phyloP scores from a whole-genome alignment of 495 filamentous ascomycete genomes.

The Penicillium alfredii region DNA sequence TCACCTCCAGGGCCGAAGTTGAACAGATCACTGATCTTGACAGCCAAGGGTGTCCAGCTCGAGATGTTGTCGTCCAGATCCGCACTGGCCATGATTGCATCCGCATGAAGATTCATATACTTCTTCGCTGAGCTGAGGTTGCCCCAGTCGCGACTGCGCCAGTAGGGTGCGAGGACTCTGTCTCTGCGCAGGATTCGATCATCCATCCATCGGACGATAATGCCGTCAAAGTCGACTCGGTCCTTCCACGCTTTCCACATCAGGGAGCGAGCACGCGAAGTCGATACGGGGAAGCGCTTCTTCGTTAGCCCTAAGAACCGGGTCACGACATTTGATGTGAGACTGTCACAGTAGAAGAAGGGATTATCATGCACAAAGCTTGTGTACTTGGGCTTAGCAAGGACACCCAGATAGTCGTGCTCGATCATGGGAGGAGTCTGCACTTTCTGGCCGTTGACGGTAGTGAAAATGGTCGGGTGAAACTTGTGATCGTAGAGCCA shows the following conservation, averaged over 20 bases:
- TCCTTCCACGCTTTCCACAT: slow-evolving; percentile 63
- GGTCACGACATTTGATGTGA: slow-evolving; percentile 41
- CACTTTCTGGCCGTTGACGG: slow-evolving; percentile 48
- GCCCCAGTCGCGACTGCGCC: slow-evolving; percentile 51
- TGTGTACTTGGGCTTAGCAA: slow-evolving; percentile 50
- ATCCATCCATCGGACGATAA: slow-evolving; percentile 59
- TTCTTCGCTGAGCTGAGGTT: slow-evolving; percentile 47
- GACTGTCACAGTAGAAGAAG: slow-evolving; percentile 45
- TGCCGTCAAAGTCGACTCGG: slow-evolving; percentile 51
- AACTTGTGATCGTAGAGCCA: slow-evolving; percentile 61
- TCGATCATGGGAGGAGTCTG: slow-evolving; percentile 56
- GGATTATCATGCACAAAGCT: slow-evolving; percentile 54
- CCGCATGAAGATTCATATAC: slow-evolving; percentile 50
- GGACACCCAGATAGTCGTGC: slow-evolving; percentile 48
- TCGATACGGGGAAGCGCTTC: slow-evolving; percentile 49
- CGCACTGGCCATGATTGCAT: slow-evolving; percentile 55
- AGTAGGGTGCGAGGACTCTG: slow-evolving; percentile 50
- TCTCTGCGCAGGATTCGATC: slow-evolving; percentile 54
- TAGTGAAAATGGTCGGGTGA: slow-evolving; percentile 54
- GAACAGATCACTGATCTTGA: slow-evolving; percentile 57
- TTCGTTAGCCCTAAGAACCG: slow-evolving; percentile 43
- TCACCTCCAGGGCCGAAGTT: slow-evolving; percentile 62
- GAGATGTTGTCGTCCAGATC: slow-evolving; percentile 56
- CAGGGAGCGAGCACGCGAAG: slow-evolving; percentile 51
- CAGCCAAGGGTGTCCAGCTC: slow-evolving; percentile 53